Evolutionary conservation across 2,329 filamentous ascomycete genomes (phyloP), one percentile per base, ranked within the genome.

Genomic region (Talaromyces sp.): DNA sequence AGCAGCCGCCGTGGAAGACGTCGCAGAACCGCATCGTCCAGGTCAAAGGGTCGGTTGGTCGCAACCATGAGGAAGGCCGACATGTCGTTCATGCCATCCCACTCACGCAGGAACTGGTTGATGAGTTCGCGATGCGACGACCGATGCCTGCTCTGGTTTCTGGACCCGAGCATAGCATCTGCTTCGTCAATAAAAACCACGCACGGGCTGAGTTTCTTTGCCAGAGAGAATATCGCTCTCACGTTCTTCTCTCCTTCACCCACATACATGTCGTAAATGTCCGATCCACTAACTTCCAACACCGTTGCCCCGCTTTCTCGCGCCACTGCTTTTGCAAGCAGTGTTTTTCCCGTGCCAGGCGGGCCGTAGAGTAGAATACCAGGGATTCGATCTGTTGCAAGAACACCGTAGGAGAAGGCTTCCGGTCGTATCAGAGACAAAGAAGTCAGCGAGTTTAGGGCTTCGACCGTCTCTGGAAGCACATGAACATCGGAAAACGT

Each of bases 181-280:
- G 92, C 94, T 76, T 99, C 94, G 70, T 99, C 94, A 63, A 99
- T 91, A 77, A 99, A 97, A 56, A 99, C 90, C 17, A 99, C 88
- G 69, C 92, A 92, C 0, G 94, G 94, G 1, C 89, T 88, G 8
- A 97, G 83, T 74, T 96, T 96, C 76, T 91, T 91, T 3, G 94
- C 94, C 0, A 97, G 81, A 0, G 86, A 89, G 76, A 99, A 99
- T 46, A 97, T 87, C 0, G 93, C 93, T 57, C 89, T 88, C 58
- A 97, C 90, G 70, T 96, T 96, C 81, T 97, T 97, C 78, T 99
- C 94, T 62, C 90, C 90, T 73, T 97, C 92, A 24, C 94, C 94
- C 3, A 97, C 91, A 74, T 91, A 97, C 84, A 95, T 97, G 72
- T 97, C 91, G 74, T 96, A 95, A 67, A 99, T 90, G 65, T 91